Percentiles rank a stretch among this genome's conserved stretches.
These are phyloP conservation scores for Scheffersomyces spartinae DNA, from an alignment of 805 yeast genomes.

Conservation along the genomic window DNA sequence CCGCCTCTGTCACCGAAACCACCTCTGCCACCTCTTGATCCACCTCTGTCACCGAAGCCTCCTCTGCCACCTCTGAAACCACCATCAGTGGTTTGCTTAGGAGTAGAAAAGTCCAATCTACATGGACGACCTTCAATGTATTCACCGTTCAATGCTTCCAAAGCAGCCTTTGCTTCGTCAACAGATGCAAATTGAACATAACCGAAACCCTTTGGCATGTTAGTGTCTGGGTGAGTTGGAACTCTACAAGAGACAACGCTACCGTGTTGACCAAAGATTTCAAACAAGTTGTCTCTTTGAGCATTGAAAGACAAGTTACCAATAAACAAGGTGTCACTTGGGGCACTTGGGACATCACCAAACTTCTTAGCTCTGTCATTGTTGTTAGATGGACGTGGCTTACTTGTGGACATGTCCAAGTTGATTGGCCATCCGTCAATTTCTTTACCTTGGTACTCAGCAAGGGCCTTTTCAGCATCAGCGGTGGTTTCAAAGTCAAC, in stretches of 20 bases:
- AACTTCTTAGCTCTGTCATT: constrained; percentile 75
- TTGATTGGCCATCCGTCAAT: constrained; percentile 95
- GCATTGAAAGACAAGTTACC: constrained; percentile 94
- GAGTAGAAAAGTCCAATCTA: constrained; percentile 90
- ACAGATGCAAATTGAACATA: constrained; percentile 83
- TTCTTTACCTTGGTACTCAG: constrained; percentile 82
- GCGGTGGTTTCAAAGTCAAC: constrained; percentile 79
- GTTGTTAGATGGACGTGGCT: constrained; percentile 47
- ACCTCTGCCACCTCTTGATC: constrained; percentile 19
- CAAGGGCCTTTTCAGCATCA: constrained; percentile 77
- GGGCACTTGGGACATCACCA: constrained; percentile 86
- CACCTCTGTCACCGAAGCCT: constrained; percentile 21
- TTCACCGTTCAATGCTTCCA: constrained; percentile 80
- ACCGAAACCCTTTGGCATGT: constrained; percentile 98
- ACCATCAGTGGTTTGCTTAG: constrained; percentile 48
- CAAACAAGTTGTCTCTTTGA: constrained; percentile 67
- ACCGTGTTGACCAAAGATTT: constrained; percentile 68
- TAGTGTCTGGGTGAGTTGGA: constrained; percentile 98
- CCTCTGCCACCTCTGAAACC: constrained; percentile 23
- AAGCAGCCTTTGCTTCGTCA: constrained; percentile 86
- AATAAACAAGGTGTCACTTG: constrained; percentile 91
- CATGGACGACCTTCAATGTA: constrained; percentile 85
- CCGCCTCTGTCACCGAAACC: constrained; percentile 32
- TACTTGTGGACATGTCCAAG: constrained; percentile 82
- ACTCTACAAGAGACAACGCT: constrained; percentile 80